These are phyloP conservation scores for Avena sativa DNA, from an alignment of 176 grass and related monocot genomes.

Conservation along the genomic window DNA sequence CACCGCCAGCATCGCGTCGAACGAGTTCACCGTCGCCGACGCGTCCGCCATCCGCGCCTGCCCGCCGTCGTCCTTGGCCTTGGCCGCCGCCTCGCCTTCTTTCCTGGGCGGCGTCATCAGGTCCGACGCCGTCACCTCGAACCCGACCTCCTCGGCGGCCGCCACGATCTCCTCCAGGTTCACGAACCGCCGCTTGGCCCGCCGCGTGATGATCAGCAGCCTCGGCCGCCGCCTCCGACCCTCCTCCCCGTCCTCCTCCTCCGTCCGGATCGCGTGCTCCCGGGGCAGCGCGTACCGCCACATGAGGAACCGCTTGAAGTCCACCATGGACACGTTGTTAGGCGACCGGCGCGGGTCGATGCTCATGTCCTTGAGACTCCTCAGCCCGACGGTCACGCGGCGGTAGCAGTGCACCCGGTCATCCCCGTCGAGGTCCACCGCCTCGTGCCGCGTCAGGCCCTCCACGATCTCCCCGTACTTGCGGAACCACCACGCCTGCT, in stretches of 20 bases:
- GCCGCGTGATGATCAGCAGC: constrained; percentile 57
- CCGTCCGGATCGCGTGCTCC: constrained; percentile 57
- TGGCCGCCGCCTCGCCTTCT: too few relatives aligned
- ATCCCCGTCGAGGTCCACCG: constrained; percentile 52
- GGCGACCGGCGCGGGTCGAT: constrained; percentile 68
- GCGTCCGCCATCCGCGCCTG: constrained; percentile 38
- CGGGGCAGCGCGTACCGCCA: constrained; percentile 57
- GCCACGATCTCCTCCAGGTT: constrained; percentile 62
- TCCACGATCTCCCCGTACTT: constrained; percentile 65
- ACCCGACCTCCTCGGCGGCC: constrained; percentile 62
- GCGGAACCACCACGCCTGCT: constrained; percentile 64
- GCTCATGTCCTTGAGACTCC: constrained; percentile 69
- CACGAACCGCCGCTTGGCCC: constrained; percentile 53
- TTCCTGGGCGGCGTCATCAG: constrained; percentile 13
- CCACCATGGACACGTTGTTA: constrained; percentile 58
- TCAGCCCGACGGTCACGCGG: constrained; percentile 42
- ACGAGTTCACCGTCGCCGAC: constrained; percentile 62
- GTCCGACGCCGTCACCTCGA: constrained; percentile 64
- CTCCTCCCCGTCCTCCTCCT: constrained; percentile 18
- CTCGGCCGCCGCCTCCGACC: not conserved
- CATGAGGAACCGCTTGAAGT: constrained; percentile 67
- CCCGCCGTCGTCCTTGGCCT: not conserved
- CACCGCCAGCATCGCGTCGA: constrained; percentile 78
- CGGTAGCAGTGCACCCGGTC: constrained; percentile 58
- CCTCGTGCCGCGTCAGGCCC: constrained; percentile 58